phyloP scores from a whole-genome alignment of 352 stramenopile species.

The Elongisporangium undulatum region DNA sequence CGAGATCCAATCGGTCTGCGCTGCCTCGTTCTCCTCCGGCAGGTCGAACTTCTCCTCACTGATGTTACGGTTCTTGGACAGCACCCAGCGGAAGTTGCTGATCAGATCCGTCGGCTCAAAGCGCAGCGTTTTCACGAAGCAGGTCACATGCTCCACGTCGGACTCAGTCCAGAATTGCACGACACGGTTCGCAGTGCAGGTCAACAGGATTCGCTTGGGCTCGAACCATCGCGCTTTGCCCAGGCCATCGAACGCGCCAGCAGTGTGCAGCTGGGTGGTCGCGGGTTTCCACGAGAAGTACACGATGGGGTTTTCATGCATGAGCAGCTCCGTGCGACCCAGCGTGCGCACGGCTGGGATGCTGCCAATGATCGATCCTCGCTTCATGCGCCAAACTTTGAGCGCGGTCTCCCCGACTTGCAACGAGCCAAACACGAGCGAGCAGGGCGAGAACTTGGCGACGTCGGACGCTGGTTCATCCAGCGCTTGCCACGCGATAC shows the following conservation, averaged over 20 bases:
- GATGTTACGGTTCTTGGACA: conserved; percentile 79
- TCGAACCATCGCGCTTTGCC: conserved; percentile 72
- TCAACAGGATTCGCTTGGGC: conserved; percentile 64
- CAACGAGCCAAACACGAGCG: conserved; percentile 60
- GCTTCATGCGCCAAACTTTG: conserved; percentile 58
- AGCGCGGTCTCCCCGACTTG: conserved; percentile 22
- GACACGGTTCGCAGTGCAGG: conserved; percentile 41
- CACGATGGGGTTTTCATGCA: conserved; percentile 58
- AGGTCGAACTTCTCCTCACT: conserved; percentile 71
- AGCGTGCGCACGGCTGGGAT: conserved; percentile 1
- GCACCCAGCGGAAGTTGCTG: conserved; percentile 69
- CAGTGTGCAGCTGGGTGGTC: conserved; percentile 47
- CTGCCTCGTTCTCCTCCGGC: conserved; percentile 29
- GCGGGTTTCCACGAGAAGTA: conserved; percentile 83
- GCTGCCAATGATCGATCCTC: neutral
- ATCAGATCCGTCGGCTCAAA: conserved; percentile 55
- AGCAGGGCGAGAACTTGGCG: conserved; percentile 74
- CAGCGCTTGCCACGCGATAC: conserved; percentile 8
- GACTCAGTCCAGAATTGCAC: conserved; percentile 71
- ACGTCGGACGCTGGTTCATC: conserved; percentile 24
- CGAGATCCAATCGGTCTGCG: conserved; percentile 71
- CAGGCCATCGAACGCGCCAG: conserved; percentile 47
- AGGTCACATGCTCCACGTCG: neutral
- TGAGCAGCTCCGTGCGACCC: conserved; percentile 32
- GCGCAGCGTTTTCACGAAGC: conserved; percentile 32